Percentiles rank a stretch among this genome's conserved stretches.
Conservation (phyloP, 176 grass and related monocot genomes). For the Carex kokanica region DNA sequence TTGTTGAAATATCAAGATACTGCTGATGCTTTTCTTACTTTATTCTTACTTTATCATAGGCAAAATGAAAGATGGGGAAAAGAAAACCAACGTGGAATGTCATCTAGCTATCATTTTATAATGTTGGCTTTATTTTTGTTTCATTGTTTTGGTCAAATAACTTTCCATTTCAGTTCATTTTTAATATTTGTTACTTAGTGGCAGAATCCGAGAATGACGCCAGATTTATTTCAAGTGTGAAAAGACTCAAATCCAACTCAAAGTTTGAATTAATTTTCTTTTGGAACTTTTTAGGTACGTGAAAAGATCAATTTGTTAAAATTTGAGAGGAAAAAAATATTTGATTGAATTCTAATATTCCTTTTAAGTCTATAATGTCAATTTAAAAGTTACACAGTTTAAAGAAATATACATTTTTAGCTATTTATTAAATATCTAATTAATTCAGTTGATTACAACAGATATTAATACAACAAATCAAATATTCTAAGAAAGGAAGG, state of each 20-base stretch:
- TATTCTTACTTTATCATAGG: background rate
- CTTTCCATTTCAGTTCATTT: background rate
- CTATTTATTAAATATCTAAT: no score
- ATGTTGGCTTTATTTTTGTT: background rate
- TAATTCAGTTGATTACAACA: no score
- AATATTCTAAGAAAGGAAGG: no score
- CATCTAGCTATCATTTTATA: background rate
- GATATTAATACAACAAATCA: no score
- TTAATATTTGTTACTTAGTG: background rate
- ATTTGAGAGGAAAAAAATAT: no score
- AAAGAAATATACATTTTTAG: no score
- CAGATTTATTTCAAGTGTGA: background rate
- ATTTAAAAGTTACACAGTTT: background rate
- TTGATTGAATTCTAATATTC: no score
- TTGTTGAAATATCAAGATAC: background rate
- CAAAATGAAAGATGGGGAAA: background rate
- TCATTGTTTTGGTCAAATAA: background rate
- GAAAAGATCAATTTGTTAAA: no score
- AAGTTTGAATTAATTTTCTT: background rate
- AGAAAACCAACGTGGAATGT: background rate
- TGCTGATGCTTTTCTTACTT: background rate
- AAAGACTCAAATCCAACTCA: background rate
- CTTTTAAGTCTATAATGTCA: background rate
- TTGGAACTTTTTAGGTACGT: background rate
- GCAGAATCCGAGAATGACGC: background rate